Percentiles rank a stretch among this genome's conserved stretches.
Conservation (phyloP, 768 basidiomycete species). For the Gelatoporia subvermispora region DNA sequence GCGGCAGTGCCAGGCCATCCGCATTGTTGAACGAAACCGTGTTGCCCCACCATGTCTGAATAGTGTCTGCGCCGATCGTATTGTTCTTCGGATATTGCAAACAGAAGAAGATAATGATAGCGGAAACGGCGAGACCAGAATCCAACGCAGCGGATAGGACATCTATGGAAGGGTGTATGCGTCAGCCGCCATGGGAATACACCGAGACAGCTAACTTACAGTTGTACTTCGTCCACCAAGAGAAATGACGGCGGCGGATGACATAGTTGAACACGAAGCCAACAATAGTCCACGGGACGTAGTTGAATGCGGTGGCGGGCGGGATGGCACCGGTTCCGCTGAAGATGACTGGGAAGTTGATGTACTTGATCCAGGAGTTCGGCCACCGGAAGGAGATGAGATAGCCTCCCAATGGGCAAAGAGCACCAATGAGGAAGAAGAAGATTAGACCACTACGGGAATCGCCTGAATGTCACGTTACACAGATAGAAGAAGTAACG, state of each 20-base stretch:
- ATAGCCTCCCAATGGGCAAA: constrained; percentile 33
- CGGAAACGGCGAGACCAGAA: constrained; percentile 42
- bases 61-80: constrained; percentile 27
- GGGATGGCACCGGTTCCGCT: constrained; percentile 35
- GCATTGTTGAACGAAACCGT: constrained; percentile 28
- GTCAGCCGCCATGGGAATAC: constrained; percentile 10
- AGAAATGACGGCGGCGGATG: constrained; percentile 33
- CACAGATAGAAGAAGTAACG: neutral
- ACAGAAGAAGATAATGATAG: constrained; percentile 26
- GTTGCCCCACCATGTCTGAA: constrained; percentile 35
- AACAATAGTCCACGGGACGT: constrained; percentile 32
- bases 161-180: constrained; percentile 38
- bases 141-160: constrained; percentile 74
- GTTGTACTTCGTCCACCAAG: constrained; percentile 38
- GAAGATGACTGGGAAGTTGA: constrained; percentile 39
- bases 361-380: constrained; percentile 39
- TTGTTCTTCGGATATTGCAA: constrained; percentile 31
- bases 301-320: constrained; percentile 38
- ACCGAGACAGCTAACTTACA: constrained; percentile 15
- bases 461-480: neutral
- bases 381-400: constrained; percentile 56
- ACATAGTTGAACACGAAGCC: constrained; percentile 34
- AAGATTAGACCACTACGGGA: constrained; percentile 24
- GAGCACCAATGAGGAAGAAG: constrained; percentile 42
- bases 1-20: constrained; percentile 23